Base-by-base conservation (phyloP, 2,329 filamentous ascomycete genomes). In the Ciborinia camelliae region DNA sequence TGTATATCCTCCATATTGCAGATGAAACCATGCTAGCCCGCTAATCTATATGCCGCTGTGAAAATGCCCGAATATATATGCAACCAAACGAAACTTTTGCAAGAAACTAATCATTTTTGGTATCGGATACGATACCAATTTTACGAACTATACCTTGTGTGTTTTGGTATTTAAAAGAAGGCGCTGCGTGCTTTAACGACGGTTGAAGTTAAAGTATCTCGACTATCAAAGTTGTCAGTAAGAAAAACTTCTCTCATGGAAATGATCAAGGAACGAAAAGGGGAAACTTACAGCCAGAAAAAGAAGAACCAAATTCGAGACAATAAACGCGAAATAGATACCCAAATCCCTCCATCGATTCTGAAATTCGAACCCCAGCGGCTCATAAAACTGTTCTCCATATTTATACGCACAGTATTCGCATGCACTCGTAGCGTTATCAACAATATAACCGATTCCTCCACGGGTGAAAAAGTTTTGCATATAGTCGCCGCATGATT, bases 331-430 rank as follows among this genome's bases (percentile, higher is more conserved):
- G 39, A 84, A 70, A 70, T 88, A 89, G 67, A 96, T 96, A 1
- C 91, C 92, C 64, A 95, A 68, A 71, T 97, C 91, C 63, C 92
- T 84, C 92, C 92, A 96, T 20, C 92, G 80, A 68, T 90, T 77
- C 51, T 79, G 78, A 71, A 88, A 96, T 2, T 78, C 79, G 72
- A 96, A 83, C 2, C 83, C 82, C 23, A 96, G 81, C 0, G 85
- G 81, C 62, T 79, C 74, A 74, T 90, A 96, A 73, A 94, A 96
- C 78, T 96, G 82, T 69, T 96, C 90, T 37, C 92, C 92, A 15
- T 90, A 79, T 67, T 84, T 87, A 78, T 86, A 96, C 0, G 91
- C 90, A 73, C 92, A 97, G 78, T 96, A 96, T 72, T 89, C 80
- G 78, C 92, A 96, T 28, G 81, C 77, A 54, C 79, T 83, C 0